Evolutionary conservation across 108 stramenopile genomes (phyloP), one percentile per base, ranked within the genome.

Genomic region (Nitzschia palea): DNA sequence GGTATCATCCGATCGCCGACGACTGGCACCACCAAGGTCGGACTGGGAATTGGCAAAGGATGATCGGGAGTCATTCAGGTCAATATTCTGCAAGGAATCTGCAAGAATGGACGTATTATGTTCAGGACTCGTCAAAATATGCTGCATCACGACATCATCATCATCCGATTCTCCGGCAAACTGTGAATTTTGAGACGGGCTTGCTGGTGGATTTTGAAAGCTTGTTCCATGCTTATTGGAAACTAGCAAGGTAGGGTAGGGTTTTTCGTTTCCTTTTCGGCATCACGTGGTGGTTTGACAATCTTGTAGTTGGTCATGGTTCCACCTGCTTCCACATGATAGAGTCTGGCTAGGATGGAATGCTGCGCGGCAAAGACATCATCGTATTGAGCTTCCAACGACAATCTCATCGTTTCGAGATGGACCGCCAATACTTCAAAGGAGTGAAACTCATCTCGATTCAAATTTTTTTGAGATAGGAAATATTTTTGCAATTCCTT

Each of bases 311-410:
- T 68, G 28, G 67, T 45, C 55, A 68, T 53, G 31, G 54, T 57
- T 20, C 67, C 67, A 1, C 52, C 67, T 17, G 67, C 30, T 31
- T 57, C 52, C 3, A 56, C 44, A 31, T 68, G 51, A 23, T 68
- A 27, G 17, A 70, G 23, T 17, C 26, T n/a, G 8, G 69, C 58
- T 18, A 70, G 25, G 5, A 70, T 9, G 6, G 35, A n/a, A 23
- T 70, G 69, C 34, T 70, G 69, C 1, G 37, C 20, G 0, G 69
- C 58, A 61, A 70, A 70, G 4, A 70, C 25, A 37, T 70, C 69
- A 37, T 70, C 69, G 20, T 70, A 70, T 26, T 55, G 34, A 6
- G 50, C 59, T 43, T 57, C 55, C 15, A 70, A 35, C 3, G 59
- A 61, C 58, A 70, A 31, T 9, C 69, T 31, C 35, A 51, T 35